These are phyloP conservation scores for Trichocomaceae sp. DNA, from an alignment of 2,329 filamentous ascomycete genomes.

Conservation along the genomic window DNA sequence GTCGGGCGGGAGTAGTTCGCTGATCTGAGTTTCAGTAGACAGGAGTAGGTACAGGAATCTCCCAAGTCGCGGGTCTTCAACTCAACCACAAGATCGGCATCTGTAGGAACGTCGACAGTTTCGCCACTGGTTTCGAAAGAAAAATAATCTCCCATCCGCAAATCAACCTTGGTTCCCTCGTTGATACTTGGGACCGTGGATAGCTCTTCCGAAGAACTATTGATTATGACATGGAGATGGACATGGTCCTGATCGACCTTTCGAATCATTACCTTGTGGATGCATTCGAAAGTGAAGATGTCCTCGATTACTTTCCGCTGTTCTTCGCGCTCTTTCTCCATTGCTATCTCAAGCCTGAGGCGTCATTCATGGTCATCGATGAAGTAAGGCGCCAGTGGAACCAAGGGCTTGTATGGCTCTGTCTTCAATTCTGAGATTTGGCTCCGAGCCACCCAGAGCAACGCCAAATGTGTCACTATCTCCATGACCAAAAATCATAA, in stretches of 20 bases:
- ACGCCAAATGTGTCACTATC: too few species aligned
- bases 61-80: background rate
- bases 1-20: too few species aligned
- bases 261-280: background rate
- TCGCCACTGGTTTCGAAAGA: too few species aligned
- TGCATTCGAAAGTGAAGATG: background rate
- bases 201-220: background rate
- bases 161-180: background rate
- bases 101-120: background rate
- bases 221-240: background rate
- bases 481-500: too few species aligned
- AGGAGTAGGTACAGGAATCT: background rate
- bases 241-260: background rate
- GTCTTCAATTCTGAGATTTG: too few species aligned
- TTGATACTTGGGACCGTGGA: background rate
- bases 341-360: background rate
- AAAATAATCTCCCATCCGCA: background rate
- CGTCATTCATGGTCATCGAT: background rate
- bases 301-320: background rate
- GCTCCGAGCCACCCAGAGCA: too few species aligned
- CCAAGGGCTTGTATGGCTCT: too few species aligned
- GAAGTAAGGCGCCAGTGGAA: background rate
- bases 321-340: background rate
- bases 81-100: background rate
- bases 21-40: too few species aligned